Base-by-base conservation (phyloP, 2,329 filamentous ascomycete species). In the Cytospora piceicola region DNA sequence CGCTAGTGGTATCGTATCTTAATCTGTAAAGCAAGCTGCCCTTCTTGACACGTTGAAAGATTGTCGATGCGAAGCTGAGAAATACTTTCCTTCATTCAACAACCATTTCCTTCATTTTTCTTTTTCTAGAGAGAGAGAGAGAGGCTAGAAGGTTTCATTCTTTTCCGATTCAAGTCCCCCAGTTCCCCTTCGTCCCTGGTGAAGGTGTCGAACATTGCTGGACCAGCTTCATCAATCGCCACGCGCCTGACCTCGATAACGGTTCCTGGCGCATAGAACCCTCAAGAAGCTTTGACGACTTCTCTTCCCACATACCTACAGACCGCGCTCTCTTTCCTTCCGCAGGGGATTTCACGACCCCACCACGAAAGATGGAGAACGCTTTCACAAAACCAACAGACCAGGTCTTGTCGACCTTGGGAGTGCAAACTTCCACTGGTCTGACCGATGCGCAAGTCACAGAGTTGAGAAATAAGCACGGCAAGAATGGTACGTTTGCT, bases 401-500 rank as follows among this genome's bases (percentile, higher is more conserved):
- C 73, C 79, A 86, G 76, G 85, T 90, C 71, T 80, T 91, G 73
- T 78, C 80, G 73, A 77, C 80, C 71, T 88, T 90, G 72, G 77
- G 79, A 17, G 87, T 89, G 63, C 80, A 87, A 69, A 78, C 81
- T 60, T 74, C 77, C 53, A 76, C 78, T 69, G 88, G 88, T 71
- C 79, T 91, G 72, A 83, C 78, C 15, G 83, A 88, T 70, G 75
- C 80, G n/a, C 87, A 90, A 76, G 84, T 90, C 63, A 71, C 75
- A 56, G 78, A 82, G 61, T 79, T 82, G 69, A 82, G 85, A 69
- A 77, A 78, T 59, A 89, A 88, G 77, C 77, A 90, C 74, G 88
- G 88, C 69, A 86, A 83, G 75, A 91, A 91, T 82, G 82, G 88
- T 90, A 80, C 68, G 84, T 75, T 30, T 49, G n/a, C 22, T 32